These are phyloP conservation scores for Podospora sp. DNA, from an alignment of 495 filamentous ascomycete genomes.

Conservation along the genomic window DNA sequence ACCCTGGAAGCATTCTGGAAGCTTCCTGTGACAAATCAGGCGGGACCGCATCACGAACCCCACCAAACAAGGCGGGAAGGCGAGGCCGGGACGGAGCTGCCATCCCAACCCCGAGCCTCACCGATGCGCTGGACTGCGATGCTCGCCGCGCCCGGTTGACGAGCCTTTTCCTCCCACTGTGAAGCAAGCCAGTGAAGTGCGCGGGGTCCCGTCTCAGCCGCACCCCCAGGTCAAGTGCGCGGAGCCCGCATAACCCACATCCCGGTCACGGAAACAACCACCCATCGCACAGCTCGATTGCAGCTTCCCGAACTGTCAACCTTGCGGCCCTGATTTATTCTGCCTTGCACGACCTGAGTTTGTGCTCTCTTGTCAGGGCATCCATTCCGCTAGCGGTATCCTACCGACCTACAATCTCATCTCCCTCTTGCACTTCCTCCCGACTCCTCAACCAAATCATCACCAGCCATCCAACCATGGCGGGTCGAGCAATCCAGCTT, in stretches of 20 bases:
- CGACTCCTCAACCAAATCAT: not conserved
- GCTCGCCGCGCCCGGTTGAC: not conserved
- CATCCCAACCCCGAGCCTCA: not conserved
- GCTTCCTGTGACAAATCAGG: slow-evolving; percentile 1
- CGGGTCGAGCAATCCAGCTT: slow-evolving; percentile 16
- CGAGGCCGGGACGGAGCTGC: not conserved
- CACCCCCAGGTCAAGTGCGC: not conserved
- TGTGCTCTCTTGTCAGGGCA: not conserved
- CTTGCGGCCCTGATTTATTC: not conserved
- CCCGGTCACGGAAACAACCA: not conserved
- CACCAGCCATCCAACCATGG: not conserved
- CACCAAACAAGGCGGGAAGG: not conserved
- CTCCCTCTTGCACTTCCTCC: too few relatives aligned
- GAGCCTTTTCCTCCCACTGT: not conserved
- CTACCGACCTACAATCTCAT: not conserved
- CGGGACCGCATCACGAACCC: not conserved
- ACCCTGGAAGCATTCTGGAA: not conserved
- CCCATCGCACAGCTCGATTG: not conserved
- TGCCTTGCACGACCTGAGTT: not conserved
- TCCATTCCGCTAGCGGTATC: not conserved
- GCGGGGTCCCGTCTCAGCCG: not conserved
- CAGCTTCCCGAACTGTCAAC: not conserved
- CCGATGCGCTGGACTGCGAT: not conserved
- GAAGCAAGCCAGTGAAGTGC: not conserved
- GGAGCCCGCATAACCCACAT: not conserved